A percentile compares a stretch with the other conserved stretches of the same genome.
phyloP scores from a whole-genome alignment of 1,284 basidiomycete genomes.

The Porogramme epimiltina region DNA sequence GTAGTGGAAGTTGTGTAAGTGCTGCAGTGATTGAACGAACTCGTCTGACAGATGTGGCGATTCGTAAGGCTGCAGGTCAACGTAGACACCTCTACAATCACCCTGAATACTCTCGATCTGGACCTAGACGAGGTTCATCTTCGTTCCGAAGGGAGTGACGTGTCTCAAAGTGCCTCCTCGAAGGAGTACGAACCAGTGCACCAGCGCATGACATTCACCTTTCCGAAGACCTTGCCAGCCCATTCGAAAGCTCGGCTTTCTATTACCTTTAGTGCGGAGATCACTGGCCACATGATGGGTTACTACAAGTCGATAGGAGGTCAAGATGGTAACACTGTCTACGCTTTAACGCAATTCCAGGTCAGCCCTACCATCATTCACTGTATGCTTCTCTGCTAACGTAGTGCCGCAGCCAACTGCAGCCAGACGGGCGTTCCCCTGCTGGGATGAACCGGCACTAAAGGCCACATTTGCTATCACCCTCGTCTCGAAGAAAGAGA shows the following conservation, averaged over 20 bases:
- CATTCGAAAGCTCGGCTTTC: constrained; percentile 66
- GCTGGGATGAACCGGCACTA: constrained; percentile 94
- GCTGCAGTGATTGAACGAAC: too few species aligned
- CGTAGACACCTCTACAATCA: constrained; percentile 63
- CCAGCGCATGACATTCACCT: constrained; percentile 64
- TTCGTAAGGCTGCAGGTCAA: constrained; percentile 65
- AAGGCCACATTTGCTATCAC: constrained; percentile 88
- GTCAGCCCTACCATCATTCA: constrained; percentile 30
- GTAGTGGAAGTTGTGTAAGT: constrained; percentile 72
- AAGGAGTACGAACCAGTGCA: constrained; percentile 58
- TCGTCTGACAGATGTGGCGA: too few species aligned
- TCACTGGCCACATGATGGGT: constrained; percentile 72
- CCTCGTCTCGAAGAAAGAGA: constrained; percentile 78
- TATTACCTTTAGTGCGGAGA: constrained; percentile 61
- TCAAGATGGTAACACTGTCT: constrained; percentile 54
- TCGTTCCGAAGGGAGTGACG: constrained; percentile 57
- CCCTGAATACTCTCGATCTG: constrained; percentile 75
- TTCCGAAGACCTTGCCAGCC: constrained; percentile 55
- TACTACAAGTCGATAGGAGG: constrained; percentile 69
- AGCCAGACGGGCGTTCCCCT: constrained; percentile 82
- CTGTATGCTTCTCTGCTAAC: background rate
- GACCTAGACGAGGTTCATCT: constrained; percentile 69
- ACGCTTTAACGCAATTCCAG: constrained; percentile 82
- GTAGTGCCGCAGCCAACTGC: constrained; percentile 74
- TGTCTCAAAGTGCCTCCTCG: constrained; percentile 48